Evolutionary conservation across 2,329 filamentous ascomycete species (phyloP), one percentile per base, ranked within the genome.

Genomic region (Xylaria sp.): DNA sequence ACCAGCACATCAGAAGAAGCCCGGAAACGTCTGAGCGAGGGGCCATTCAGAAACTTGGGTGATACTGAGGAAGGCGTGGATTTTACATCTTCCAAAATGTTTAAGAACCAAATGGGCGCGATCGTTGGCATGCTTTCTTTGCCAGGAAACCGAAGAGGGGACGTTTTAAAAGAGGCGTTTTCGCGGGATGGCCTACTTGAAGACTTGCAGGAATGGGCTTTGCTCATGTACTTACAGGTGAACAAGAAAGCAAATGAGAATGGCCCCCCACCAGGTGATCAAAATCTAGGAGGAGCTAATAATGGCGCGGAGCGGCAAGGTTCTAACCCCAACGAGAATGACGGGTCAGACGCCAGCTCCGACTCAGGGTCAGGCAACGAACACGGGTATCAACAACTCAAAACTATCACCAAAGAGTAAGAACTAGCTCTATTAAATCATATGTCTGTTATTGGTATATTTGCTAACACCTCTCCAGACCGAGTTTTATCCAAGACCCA

Each of bases 401-500:
- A 61, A 30, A 63, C 71, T 42, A 62, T 67, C 54, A 56, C 64
- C 7, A 69, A 64, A 69, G 75, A 69, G 63, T 76, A 70, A 66
- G 68, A 17, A 50, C 32, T 24, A n/a, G 14, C 32, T 68, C 42
- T 51, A 47, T 27, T 36, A 1, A 6, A 47, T 45, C 24, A 32
- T 36, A 32, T 67, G 17, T 30, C 19, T 24, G 39, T 56, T 17
- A 32, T n/a, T 17, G 21, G 4, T 17, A 36, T 32, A 47, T 9
- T 24, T 9, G 55, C 72, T 77, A 61, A 77, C 68, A 57, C 7
- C 34, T 47, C 54, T n/a, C 11, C 50, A 78, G 76, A 47, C 71
- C 61, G 53, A 76, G 66, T 64, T 74, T 75, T 36, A 73, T 77
- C 45, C 63, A 73, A 58, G 69, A 66, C 50, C 45, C 61, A 8